Evolutionary conservation across 257 asterid species (phyloP).

Genomic region (Solanum pimpinellifolium): DNA sequence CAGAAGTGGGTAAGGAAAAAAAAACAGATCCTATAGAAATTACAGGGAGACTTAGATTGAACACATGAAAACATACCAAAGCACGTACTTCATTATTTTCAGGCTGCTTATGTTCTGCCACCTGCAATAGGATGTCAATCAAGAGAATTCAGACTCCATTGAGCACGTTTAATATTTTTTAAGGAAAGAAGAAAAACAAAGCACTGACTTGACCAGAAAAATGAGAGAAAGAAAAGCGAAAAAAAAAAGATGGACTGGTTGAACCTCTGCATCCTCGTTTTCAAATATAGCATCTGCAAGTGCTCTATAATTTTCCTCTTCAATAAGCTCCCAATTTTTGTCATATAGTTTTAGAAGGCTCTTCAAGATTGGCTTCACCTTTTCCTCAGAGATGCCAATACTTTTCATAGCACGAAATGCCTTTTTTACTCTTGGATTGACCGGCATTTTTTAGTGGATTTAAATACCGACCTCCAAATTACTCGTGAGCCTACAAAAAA

Average conservation of each 20-base stretch:
- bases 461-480: background rate
- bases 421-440: conserved; percentile 6
- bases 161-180: background rate
- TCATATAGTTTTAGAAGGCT: conserved; percentile 11
- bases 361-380: conserved; percentile 10
- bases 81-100: conserved; percentile 2
- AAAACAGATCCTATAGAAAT: background rate
- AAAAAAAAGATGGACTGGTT: background rate
- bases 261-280: conserved; percentile 8
- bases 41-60: background rate
- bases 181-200: background rate
- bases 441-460: background rate
- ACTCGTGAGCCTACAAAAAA: background rate
- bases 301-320: conserved; percentile 12
- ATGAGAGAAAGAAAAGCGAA: background rate
- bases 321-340: conserved; percentile 10
- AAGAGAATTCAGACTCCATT: background rate
- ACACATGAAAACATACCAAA: background rate
- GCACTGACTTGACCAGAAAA: background rate
- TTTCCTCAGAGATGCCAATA: conserved; percentile 2
- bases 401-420: conserved; percentile 8
- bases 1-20: background rate
- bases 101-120: background rate
- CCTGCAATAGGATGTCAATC: conserved; percentile 2
- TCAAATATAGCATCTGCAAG: conserved; percentile 18